Evolutionary conservation across 768 basidiomycete genomes (phyloP), one percentile per base, ranked within the genome.

Genomic region (Phaffia tasmanica): DNA sequence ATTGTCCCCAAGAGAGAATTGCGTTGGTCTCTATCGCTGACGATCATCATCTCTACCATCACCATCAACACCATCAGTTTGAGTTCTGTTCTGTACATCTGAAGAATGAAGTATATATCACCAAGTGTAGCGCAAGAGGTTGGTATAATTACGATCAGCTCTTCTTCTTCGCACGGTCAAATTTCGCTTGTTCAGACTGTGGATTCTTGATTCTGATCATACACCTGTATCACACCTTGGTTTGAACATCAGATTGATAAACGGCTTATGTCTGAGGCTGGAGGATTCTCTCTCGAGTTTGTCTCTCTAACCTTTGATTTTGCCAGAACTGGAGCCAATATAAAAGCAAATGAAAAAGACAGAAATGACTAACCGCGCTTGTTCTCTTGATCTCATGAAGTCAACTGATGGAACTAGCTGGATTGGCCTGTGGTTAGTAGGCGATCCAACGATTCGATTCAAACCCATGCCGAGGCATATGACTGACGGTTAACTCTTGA

Each of bases 331-430:
- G 61, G 19, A 51, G 29, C 27, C 9, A 19, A n/a, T n/a, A 61
- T 4, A 30, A n/a, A 60, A 35, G 35, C 55, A 30, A 47, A 32
- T 62, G 21, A 5, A 63, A 27, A n/a, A 55, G 49, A 51, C 47
- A 21, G 55, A 47, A 55, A n/a, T 7, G 19, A 11, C 18, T 56
- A 29, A 48, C 15, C 61, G 66, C 21, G 66, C 64, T 64, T 25
- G 25, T 62, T 66, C 27, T 29, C 16, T 49, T 35, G 35, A 56
- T 23, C 48, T n/a, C 42, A 21, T 27, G n/a, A 29, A 15, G 1
- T 23, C 73, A 94, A 89, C 79, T 97, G 35, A 95, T 97, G 91
- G 94, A 98, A 73, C 82, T 98, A 16, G 94, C 94, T 35, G 95
- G 95, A 1, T 79, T 98, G 14, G 86, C 94, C 1, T 93, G 93